These are phyloP conservation scores for Mucor piriformis DNA, from an alignment of 371 early-diverging fungal genomes.

Conservation along the genomic window DNA sequence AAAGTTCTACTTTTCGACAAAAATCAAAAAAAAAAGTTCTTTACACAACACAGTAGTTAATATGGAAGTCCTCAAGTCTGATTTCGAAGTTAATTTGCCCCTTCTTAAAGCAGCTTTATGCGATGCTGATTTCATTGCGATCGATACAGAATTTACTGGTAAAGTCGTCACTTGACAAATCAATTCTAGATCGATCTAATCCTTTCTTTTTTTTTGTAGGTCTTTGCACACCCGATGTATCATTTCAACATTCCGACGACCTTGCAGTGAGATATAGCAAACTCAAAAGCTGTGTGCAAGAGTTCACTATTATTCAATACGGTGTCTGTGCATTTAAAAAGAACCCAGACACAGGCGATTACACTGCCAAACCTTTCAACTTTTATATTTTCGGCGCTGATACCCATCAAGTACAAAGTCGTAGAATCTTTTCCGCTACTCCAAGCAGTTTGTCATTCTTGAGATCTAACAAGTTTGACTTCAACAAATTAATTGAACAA, in stretches of 20 bases:
- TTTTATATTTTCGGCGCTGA: slow-evolving; percentile 81
- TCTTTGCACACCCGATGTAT: slow-evolving; percentile 21
- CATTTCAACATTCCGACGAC: slow-evolving; percentile 41
- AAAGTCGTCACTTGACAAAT: background rate
- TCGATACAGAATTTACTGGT: slow-evolving; percentile 90
- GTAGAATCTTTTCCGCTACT: slow-evolving; percentile 64
- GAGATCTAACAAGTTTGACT: slow-evolving; percentile 72
- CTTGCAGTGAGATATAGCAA: slow-evolving; percentile 65
- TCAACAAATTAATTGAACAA: slow-evolving; percentile 64
- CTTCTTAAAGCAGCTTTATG: slow-evolving; percentile 64
- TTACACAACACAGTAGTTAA: background rate
- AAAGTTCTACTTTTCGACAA: background rate
- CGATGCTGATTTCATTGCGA: slow-evolving; percentile 74
- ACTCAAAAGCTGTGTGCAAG: slow-evolving; percentile 50
- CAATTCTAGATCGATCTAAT: background rate
- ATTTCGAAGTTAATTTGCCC: slow-evolving; percentile 62
- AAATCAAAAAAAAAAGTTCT: slow-evolving; percentile 1
- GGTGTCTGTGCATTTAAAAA: slow-evolving; percentile 79
- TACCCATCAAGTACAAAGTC: slow-evolving; percentile 29
- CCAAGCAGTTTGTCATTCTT: slow-evolving; percentile 61
- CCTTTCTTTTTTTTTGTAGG: slow-evolving; percentile 29
- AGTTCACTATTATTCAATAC: slow-evolving; percentile 73
- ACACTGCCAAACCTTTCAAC: slow-evolving; percentile 81
- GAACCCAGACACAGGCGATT: slow-evolving; percentile 40
- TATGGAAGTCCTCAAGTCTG: slow-evolving; percentile 76